These are phyloP conservation scores for Suillus lakei DNA, from an alignment of 768 basidiomycete species.

Conservation along the genomic window DNA sequence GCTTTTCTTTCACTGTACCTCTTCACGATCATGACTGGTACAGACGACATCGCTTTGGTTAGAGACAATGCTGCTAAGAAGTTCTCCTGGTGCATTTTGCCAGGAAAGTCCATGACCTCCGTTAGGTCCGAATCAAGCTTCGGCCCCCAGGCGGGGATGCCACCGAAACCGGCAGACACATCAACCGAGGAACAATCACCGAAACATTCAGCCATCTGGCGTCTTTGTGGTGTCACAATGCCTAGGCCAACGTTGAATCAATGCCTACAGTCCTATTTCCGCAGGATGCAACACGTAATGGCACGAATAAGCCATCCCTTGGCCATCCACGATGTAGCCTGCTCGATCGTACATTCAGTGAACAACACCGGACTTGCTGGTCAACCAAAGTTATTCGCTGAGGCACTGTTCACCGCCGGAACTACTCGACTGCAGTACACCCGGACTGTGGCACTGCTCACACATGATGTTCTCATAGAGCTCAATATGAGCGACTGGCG, in stretches of 20 bases:
- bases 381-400: background rate
- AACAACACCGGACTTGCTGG: background rate
- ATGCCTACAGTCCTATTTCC: conserved; percentile 5
- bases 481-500: conserved; percentile 3
- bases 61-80: conserved; percentile 5
- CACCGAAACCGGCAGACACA: background rate
- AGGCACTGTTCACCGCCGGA: conserved; percentile 8
- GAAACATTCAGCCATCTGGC: background rate
- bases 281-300: conserved; percentile 1
- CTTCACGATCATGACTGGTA: background rate
- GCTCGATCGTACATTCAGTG: conserved; percentile 5
- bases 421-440: background rate
- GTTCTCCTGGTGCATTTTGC: conserved; percentile 6
- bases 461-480: conserved; percentile 6
- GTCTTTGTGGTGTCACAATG: background rate
- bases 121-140: background rate
- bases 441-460: conserved; percentile 9
- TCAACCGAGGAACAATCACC: background rate
- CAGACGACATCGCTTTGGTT: background rate
- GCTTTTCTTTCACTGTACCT: background rate
- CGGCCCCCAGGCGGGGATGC: background rate
- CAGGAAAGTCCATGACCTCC: conserved; percentile 2
- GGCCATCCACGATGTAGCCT: conserved; percentile 6
- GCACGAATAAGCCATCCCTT: conserved; percentile 7
- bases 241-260: background rate